A percentile compares a stretch with the other conserved stretches of the same genome.
Evolutionary conservation across 345 rosid genomes (phyloP).

Genomic region (Linum lewisii): DNA sequence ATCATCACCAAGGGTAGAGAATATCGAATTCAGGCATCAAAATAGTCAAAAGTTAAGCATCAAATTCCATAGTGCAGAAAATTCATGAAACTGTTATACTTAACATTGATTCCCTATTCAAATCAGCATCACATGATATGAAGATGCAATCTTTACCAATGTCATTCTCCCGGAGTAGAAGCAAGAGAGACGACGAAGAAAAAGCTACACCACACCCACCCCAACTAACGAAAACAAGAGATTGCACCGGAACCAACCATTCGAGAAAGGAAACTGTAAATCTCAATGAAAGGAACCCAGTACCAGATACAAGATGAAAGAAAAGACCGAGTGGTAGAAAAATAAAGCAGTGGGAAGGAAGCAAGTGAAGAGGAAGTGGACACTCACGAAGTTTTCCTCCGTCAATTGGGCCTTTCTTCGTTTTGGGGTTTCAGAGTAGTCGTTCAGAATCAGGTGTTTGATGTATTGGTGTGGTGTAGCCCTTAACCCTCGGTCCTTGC

Average conservation of each 20-base stretch:
- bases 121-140: too few relatives aligned
- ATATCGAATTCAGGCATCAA: too few relatives aligned
- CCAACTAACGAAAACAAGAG: not conserved
- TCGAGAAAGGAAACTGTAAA: not conserved
- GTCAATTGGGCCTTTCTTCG: not conserved
- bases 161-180: too few relatives aligned
- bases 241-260: not conserved
- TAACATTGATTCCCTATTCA: too few relatives aligned
- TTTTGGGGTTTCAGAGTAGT: not conserved
- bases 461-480: not conserved
- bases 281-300: not conserved
- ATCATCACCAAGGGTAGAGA: too few relatives aligned
- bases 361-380: not conserved
- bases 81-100: too few relatives aligned
- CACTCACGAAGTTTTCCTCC: conserved; percentile 5
- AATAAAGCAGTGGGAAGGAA: not conserved
- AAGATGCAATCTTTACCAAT: too few relatives aligned
- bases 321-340: not conserved
- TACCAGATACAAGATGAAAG: not conserved
- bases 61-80: too few relatives aligned
- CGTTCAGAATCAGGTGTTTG: conserved; percentile 12
- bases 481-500: too few relatives aligned
- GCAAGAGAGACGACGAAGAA: too few relatives aligned
- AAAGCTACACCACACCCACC: not conserved
- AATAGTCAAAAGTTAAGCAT: too few relatives aligned